These are phyloP conservation scores for Musa troglodytarum DNA, from an alignment of 176 grass and related monocot genomes.

Conservation along the genomic window DNA sequence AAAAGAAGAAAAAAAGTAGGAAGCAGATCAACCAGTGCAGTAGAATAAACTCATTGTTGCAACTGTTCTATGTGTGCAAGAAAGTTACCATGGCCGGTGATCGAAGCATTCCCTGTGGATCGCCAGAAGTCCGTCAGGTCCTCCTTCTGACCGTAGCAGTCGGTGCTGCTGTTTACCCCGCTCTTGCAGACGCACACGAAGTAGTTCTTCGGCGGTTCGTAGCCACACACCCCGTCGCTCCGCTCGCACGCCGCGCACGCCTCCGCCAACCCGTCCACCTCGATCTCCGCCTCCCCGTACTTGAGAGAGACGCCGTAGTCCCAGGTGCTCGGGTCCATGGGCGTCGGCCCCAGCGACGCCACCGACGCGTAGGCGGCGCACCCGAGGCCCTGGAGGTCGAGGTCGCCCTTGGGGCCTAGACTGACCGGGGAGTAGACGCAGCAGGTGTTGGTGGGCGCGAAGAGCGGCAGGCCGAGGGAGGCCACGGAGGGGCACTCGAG, in stretches of 20 bases:
- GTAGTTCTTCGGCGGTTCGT: constrained; percentile 15
- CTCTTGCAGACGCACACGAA: constrained; percentile 13
- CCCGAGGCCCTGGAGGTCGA: neutral
- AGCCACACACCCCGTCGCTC: constrained; percentile 8
- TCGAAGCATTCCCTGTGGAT: neutral
- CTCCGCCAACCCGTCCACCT: neutral
- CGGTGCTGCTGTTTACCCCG: constrained; percentile 10
- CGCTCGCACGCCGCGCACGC: constrained; percentile 13
- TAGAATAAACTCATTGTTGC: no score
- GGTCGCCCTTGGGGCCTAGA: constrained; percentile 10
- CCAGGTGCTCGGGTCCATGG: neutral
- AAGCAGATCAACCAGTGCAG: no score
- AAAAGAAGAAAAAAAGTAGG: no score
- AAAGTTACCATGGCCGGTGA: neutral
- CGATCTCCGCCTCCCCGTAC: constrained; percentile 2
- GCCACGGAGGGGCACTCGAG: constrained; percentile 10
- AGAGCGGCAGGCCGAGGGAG: constrained; percentile 1
- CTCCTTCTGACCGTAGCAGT: constrained; percentile 9
- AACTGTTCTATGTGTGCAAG: no score
- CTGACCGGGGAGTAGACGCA: constrained; percentile 14
- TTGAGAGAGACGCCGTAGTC: constrained; percentile 5
- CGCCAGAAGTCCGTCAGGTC: constrained; percentile 2
- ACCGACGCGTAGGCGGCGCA: constrained; percentile 11
- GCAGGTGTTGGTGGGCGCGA: constrained; percentile 17
- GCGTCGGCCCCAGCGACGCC: neutral